phyloP scores from a whole-genome alignment of 352 stramenopile species.

The Phytophthora sojae region DNA sequence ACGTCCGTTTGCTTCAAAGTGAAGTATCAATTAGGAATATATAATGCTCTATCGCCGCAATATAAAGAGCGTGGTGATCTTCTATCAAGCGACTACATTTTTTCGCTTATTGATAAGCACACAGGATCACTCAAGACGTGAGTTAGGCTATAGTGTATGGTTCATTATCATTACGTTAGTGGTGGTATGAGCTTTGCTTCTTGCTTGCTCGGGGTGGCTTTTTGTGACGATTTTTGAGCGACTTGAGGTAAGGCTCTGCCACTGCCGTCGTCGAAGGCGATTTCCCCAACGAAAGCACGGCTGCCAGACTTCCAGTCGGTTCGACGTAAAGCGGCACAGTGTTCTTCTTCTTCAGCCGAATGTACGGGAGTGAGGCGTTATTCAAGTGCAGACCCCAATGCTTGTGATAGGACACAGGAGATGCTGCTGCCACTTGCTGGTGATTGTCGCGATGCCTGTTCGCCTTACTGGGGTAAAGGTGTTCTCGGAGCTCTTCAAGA shows the following conservation, averaged over 20 bases:
- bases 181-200: conserved; percentile 7
- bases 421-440: conserved; percentile 21
- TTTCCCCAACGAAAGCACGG: conserved; percentile 11
- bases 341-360: conserved; percentile 74
- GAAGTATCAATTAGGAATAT: conserved; percentile 30
- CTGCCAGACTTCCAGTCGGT: conserved; percentile 24
- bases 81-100: not conserved
- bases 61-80: conserved; percentile 19
- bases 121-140: not conserved
- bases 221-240: conserved; percentile 73
- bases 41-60: conserved; percentile 19
- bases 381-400: conserved; percentile 70
- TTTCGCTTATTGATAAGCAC: not conserved
- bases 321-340: conserved; percentile 34
- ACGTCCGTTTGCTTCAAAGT: conserved; percentile 29
- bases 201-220: conserved; percentile 14
- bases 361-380: conserved; percentile 69
- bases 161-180: not conserved
- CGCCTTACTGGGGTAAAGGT: conserved; percentile 29
- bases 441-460: conserved; percentile 25
- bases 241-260: conserved; percentile 73
- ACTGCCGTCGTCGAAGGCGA: conserved; percentile 19
- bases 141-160: not conserved
- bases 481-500: conserved; percentile 35
- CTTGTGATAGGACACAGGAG: conserved; percentile 29